Conservation (phyloP, 495 filamentous ascomycete genomes). For the Penicillium atrosanguineum region DNA sequence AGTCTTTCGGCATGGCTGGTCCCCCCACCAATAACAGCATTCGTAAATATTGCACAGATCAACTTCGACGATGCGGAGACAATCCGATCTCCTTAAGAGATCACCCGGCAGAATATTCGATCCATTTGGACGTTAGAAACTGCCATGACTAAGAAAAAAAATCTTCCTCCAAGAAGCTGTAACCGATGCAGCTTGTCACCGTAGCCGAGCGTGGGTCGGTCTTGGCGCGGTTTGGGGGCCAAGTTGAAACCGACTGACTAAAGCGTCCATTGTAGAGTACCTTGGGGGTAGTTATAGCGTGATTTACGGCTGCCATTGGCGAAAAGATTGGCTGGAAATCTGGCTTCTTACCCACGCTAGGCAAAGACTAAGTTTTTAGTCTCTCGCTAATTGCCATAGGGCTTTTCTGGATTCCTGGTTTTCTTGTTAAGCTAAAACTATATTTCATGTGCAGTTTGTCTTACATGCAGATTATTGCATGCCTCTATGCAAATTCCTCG, state of each 20-base stretch:
- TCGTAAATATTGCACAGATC: no score
- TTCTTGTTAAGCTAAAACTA: not conserved
- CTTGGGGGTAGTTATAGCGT: not conserved
- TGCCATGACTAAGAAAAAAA: no score
- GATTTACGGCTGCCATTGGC: not conserved
- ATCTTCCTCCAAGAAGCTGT: no score
- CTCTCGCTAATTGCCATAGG: not conserved
- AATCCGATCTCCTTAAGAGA: no score
- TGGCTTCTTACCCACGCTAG: not conserved
- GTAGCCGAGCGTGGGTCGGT: not conserved
- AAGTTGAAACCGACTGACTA: not conserved
- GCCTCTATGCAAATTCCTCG: not conserved
- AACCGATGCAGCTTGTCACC: no score
- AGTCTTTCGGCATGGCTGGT: no score
- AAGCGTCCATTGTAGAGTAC: not conserved
- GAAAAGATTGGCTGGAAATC: not conserved
- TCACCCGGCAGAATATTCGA: no score
- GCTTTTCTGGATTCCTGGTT: not conserved
- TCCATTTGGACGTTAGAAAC: no score
- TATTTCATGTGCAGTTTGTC: not conserved
- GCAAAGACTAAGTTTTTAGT: not conserved
- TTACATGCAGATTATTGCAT: not conserved
- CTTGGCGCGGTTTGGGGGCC: not conserved
- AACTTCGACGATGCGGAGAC: no score
- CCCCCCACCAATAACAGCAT: no score